These are phyloP conservation scores for Iris pallida DNA, from an alignment of 116 monocot genomes.

Conservation along the genomic window DNA sequence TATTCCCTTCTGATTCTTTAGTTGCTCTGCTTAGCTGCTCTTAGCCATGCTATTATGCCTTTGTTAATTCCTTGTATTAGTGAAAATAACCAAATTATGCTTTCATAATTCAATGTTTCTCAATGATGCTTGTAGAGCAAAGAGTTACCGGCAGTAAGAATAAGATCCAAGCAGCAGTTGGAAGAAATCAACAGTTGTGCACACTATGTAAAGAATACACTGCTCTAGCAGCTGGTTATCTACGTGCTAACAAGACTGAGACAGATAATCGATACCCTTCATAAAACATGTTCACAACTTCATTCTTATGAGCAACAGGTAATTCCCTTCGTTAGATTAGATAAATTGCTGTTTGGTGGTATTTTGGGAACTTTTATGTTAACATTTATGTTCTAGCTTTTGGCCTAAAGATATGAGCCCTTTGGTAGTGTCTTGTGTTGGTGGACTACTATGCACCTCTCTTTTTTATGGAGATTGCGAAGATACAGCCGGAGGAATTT, in stretches of 20 bases:
- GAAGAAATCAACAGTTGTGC: conserved; percentile 47
- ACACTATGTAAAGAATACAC: conserved; percentile 51
- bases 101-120: not conserved
- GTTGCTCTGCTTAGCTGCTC: no score
- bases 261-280: conserved; percentile 37
- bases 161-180: conserved; percentile 1
- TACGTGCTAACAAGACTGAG: conserved; percentile 56
- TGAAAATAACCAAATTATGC: no score
- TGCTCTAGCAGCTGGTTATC: conserved; percentile 34
- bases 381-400: not conserved
- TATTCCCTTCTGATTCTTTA: no score
- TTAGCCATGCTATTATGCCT: not conserved
- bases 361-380: not conserved
- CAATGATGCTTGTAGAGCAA: conserved; percentile 7
- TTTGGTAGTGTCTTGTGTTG: conserved; percentile 36
- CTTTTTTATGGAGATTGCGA: conserved; percentile 26
- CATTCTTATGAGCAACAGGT: conserved; percentile 50
- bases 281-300: conserved; percentile 46
- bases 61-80: conserved; percentile 1
- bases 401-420: not conserved
- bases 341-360: not conserved
- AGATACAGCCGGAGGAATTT: conserved; percentile 38
- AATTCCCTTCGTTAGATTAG: conserved; percentile 1
- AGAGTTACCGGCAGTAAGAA: not conserved
- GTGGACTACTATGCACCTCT: conserved; percentile 44